phyloP scores from a whole-genome alignment of 2,329 filamentous ascomycete species.

The Alternaria brassicae region DNA sequence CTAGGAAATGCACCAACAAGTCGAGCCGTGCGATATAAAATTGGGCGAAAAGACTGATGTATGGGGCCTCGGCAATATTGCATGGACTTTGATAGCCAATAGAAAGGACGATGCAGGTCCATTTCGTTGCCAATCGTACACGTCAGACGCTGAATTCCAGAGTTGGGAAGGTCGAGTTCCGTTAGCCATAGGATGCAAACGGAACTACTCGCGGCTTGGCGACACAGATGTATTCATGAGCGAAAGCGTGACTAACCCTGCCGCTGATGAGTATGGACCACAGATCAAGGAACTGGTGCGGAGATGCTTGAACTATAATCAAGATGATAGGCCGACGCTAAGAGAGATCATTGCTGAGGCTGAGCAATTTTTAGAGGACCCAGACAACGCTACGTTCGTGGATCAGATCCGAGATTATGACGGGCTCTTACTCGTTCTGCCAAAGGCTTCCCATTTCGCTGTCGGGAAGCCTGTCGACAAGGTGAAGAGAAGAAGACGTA shows the following conservation, averaged over 20 bases:
- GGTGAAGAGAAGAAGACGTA: neutral
- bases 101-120: neutral
- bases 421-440: neutral
- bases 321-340: neutral
- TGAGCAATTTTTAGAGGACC: neutral
- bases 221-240: neutral
- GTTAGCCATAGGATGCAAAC: neutral
- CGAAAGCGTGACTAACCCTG: neutral
- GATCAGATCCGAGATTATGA: neutral
- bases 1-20: slow-evolving; percentile 1
- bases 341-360: neutral
- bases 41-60: slow-evolving; percentile 4
- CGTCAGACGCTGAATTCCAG: neutral
- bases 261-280: neutral
- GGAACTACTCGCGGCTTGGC: neutral
- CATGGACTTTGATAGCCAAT: neutral
- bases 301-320: neutral
- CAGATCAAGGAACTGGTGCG: neutral
- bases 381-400: neutral
- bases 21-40: neutral
- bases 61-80: slow-evolving; percentile 5
- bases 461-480: neutral
- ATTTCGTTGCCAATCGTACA: neutral
- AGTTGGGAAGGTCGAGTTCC: neutral
- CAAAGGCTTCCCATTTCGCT: neutral